Evolutionary conservation across 2,329 filamentous ascomycete species (phyloP), one percentile per base, ranked within the genome.

Genomic region (Fusarium pseudocircinatum): DNA sequence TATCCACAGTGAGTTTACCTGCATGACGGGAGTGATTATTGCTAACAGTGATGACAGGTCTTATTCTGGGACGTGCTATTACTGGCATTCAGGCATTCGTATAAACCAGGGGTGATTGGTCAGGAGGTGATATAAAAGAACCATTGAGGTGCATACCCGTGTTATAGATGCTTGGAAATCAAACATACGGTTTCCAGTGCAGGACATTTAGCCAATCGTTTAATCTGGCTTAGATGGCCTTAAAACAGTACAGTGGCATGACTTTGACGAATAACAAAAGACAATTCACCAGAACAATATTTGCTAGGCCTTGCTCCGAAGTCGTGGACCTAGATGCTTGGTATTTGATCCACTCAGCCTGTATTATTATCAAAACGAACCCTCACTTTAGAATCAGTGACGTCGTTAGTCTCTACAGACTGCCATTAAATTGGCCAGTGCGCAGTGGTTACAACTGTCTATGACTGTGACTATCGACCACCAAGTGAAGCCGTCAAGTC

Each of bases 81-180:
- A 92, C 90, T 40, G 93, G 94, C 28, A 84, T 96, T 30, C 94
- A 96, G 82, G 94, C 93, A 13, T 96, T 96, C 85, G 91, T 89
- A 61, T 94, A 84, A 63, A 39, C 9, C 18, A 26, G 16, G 28
- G 30, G 16, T 65, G 53, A 69, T 66, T 74, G 36, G 60, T 50
- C 67, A 65, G 67, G 65, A 37, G 69, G 53, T 40, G 39, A 73
- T 67, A 60, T 34, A 66, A 54, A 49, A 63, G 54, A 61, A 60
- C 46, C 49, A 52, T 56, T 60, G 60, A 50, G 42, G 54, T 40
- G 44, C 57, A 72, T 69, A 68, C 42, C 70, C 49, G 47, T 65
- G 28, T 47, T 60, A 63, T 54, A 60, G 44, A 74, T 74, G 71
- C 61, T 74, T 74, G 56, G 68, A 72, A 74, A 74, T 60, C 57